A percentile compares a stretch with the other conserved stretches of the same genome.
Conservation (phyloP, 1,284 basidiomycete genomes). For the Kwoniella shivajii region DNA sequence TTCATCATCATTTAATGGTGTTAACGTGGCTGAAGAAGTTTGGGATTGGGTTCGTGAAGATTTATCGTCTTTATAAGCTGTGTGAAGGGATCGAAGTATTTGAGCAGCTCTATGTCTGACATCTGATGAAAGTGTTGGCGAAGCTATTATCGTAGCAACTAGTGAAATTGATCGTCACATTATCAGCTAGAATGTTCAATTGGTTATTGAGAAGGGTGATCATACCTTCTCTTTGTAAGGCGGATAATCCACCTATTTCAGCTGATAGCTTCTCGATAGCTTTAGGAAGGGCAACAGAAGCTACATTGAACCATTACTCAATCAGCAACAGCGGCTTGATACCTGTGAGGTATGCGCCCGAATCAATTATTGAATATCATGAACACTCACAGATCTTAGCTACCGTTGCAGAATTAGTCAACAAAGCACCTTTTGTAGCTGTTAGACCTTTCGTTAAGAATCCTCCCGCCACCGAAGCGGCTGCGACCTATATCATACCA, state of each 20-base stretch:
- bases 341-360: not conserved
- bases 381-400: conserved; percentile 39
- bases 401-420: conserved; percentile 37
- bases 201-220: not conserved
- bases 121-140: conserved; percentile 42
- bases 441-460: conserved; percentile 36
- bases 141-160: conserved; percentile 36
- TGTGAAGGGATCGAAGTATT: conserved; percentile 30
- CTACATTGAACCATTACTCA: conserved; percentile 10
- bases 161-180: too few relatives aligned
- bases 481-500: conserved; percentile 5
- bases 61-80: conserved; percentile 39
- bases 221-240: conserved; percentile 44
- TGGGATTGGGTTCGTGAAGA: not conserved
- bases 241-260: conserved; percentile 40
- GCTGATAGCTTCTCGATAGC: conserved; percentile 40
- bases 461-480: conserved; percentile 6
- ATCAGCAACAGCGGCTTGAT: not conserved
- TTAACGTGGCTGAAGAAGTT: conserved; percentile 1
- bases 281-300: conserved; percentile 40
- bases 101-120: conserved; percentile 36
- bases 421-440: conserved; percentile 36
- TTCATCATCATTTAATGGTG: conserved; percentile 22
- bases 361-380: not conserved
- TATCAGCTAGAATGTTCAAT: not conserved